Percentiles rank a stretch among this genome's conserved stretches.
Conservation (phyloP, 73 alveolate species). For the Uronychia setigera region DNA sequence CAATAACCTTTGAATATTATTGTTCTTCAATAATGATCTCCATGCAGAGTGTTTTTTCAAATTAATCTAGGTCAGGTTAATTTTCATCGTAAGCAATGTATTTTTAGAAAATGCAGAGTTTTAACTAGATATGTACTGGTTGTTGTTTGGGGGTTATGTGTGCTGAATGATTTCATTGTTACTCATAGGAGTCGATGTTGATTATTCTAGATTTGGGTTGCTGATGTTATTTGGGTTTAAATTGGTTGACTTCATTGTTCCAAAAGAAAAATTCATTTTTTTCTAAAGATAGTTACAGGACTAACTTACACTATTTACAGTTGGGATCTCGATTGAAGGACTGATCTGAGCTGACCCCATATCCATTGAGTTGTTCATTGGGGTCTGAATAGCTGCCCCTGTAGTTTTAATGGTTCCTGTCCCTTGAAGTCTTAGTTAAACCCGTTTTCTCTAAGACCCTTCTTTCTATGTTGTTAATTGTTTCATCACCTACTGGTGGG, state of each 20-base stretch:
- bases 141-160: too few relatives aligned
- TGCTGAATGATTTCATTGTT: not conserved
- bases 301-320: too few relatives aligned
- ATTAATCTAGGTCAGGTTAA: not conserved
- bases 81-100: not conserved
- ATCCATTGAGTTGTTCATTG: too few relatives aligned
- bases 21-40: not conserved
- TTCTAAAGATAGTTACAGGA: too few relatives aligned
- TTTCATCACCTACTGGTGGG: not conserved
- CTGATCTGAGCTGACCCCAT: not conserved
- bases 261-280: not conserved
- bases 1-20: not conserved
- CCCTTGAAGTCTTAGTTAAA: not conserved
- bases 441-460: not conserved
- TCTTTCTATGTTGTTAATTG: not conserved
- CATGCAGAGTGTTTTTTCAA: not conserved
- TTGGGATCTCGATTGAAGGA: not conserved
- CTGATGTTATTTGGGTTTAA: not conserved
- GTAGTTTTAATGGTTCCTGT: too few relatives aligned
- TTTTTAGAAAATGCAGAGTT: too few relatives aligned
- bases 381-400: too few relatives aligned
- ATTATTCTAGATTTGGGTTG: not conserved
- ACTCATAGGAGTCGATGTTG: not conserved
- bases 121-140: too few relatives aligned
- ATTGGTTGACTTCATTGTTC: not conserved